Percentiles rank a stretch among this genome's conserved stretches.
Evolutionary conservation across 2,329 filamentous ascomycete species (phyloP).

Genomic region (Hypoxylon sp.): DNA sequence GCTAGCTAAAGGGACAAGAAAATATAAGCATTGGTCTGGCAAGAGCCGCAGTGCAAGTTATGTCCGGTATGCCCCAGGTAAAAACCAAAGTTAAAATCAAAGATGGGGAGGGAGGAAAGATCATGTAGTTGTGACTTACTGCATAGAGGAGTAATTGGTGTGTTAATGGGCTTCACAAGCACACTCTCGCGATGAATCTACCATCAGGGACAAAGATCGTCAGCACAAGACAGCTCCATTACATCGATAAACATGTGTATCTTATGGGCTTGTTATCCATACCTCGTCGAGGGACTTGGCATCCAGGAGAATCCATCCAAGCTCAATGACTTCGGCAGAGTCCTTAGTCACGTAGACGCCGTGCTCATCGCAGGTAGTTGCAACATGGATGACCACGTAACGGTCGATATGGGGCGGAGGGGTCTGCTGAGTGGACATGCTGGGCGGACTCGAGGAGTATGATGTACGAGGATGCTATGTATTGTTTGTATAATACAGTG

Average conservation of each 20-base stretch:
- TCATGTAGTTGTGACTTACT: slow-evolving; percentile 76
- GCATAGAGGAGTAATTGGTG: slow-evolving; percentile 97
- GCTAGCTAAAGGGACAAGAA: slow-evolving; percentile 74
- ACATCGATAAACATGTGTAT: slow-evolving; percentile 31
- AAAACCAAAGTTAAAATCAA: background rate
- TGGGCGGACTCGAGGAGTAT: slow-evolving; percentile 38
- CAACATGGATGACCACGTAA: slow-evolving; percentile 98
- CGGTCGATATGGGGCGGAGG: slow-evolving; percentile 85
- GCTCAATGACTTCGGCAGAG: slow-evolving; percentile 98
- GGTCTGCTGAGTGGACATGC: slow-evolving; percentile 64
- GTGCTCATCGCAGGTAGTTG: slow-evolving; percentile 98
- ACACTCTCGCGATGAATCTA: slow-evolving; percentile 96
- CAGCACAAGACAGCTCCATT: slow-evolving; percentile 33
- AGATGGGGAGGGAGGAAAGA: background rate
- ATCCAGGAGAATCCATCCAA: slow-evolving; percentile 97
- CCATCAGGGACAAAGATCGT: slow-evolving; percentile 33
- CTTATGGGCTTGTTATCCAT: slow-evolving; percentile 54
- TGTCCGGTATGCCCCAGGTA: background rate
- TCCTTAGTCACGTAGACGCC: slow-evolving; percentile 99
- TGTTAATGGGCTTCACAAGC: slow-evolving; percentile 98
- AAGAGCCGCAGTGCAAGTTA: background rate
- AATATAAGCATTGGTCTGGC: slow-evolving; percentile 33
- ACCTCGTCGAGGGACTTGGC: slow-evolving; percentile 95
- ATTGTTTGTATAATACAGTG: slow-evolving; percentile 41
- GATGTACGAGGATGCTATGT: slow-evolving; percentile 30